phyloP scores from a whole-genome alignment of 176 grass and related monocot species.

The sorghum (Sorghum bicolor) region Sorghum_bicolor_NCBIv3 NC_012871.2:21719501-21720000 shows the following conservation, averaged over 20 bases:
- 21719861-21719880: neutral
- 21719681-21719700: neutral
- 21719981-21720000: neutral
- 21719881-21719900: constrained; percentile 6
- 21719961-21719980: neutral
- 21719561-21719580: neutral
- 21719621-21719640: neutral
- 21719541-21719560: neutral
- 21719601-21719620: neutral
- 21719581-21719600: neutral
- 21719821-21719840: neutral
- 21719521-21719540: neutral
- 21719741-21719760: neutral
- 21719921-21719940: fast-evolving
- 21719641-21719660: neutral
- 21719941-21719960: neutral
- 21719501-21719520: neutral
- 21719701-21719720: neutral
- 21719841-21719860: neutral
- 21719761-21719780: neutral
- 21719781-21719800: neutral
- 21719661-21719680: neutral
- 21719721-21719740: neutral
- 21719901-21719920: neutral
- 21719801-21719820: neutral